Evolutionary conservation across 441 rosid genomes (phyloP).

Genomic region (Geranium incanum): DNA sequence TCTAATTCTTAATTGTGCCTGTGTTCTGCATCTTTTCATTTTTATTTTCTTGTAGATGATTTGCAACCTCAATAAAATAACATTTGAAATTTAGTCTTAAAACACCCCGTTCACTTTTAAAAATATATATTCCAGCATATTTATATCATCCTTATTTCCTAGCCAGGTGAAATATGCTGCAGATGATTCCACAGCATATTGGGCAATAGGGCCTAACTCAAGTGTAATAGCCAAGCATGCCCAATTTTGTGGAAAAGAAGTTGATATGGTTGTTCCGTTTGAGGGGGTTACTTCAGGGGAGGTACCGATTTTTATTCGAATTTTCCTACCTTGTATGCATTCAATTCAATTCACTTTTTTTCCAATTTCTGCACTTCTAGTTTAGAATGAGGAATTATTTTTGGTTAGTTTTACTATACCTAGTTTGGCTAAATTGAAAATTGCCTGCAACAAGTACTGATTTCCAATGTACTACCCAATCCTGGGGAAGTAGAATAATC

Average conservation of each 20-base stretch:
- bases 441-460: background rate
- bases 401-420: too few relatives aligned
- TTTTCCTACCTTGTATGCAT: background rate
- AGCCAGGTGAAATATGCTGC: slow-evolving; percentile 63
- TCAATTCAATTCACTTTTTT: too few relatives aligned
- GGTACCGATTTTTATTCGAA: slow-evolving; percentile 34
- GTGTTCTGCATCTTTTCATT: background rate
- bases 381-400: too few relatives aligned
- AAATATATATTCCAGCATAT: background rate
- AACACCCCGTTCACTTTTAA: background rate
- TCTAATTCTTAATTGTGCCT: background rate
- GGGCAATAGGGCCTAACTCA: slow-evolving; percentile 79
- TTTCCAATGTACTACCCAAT: background rate
- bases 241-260: slow-evolving; percentile 73
- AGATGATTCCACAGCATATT: slow-evolving; percentile 79
- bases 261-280: slow-evolving; percentile 85
- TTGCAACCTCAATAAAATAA: background rate
- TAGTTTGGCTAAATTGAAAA: background rate
- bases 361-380: too few relatives aligned
- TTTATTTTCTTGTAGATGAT: background rate
- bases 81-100: background rate
- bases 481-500: too few relatives aligned
- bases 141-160: background rate
- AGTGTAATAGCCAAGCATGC: slow-evolving; percentile 67
- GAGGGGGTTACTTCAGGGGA: slow-evolving; percentile 70